Evolutionary conservation across 1,139 yeast genomes (phyloP), one percentile per base, ranked within the genome.

Genomic region (Yarrowia galli): DNA sequence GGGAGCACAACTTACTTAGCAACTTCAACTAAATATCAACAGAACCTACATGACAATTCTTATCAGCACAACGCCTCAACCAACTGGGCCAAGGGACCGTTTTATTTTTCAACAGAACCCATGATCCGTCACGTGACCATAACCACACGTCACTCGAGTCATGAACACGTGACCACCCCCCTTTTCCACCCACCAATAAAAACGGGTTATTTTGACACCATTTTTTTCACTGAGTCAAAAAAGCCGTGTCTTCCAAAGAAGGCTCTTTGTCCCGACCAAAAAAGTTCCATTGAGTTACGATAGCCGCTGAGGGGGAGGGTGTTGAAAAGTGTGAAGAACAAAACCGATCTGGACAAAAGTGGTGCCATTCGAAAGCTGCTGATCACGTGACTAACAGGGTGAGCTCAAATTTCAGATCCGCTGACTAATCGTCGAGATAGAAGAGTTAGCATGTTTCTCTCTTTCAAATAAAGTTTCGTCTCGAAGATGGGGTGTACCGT

Each of bases 11-110:
- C n/a, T n/a, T n/a, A n/a, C n/a, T n/a, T n/a, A n/a, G n/a, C n/a
- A n/a, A n/a, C n/a, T n/a, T n/a, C n/a, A n/a, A n/a, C n/a, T n/a
- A n/a, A n/a, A n/a, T n/a, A n/a, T n/a, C n/a, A n/a, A n/a, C n/a
- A n/a, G n/a, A n/a, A n/a, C n/a, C n/a, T n/a, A n/a, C n/a, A n/a
- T n/a, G n/a, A n/a, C n/a, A n/a, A 40, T 56, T 60, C 51, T 65
- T 80, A 88, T 88, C 88, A 88, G 92, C 91, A 87, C 92, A 89
- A 84, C 89, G 92, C 92, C 92, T 87, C 88, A 87, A 87, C 91
- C 91, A 87, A 87, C 90, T 87, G 88, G 91, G 91, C 91, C 91
- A 87, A 87, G 89, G 89, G 90, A 87, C 88, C 89, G 56, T 36
- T 36, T 36, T 36, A n/a, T n/a, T n/a, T n/a, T n/a, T n/a, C n/a